Percentiles rank a stretch among this genome's conserved stretches.
Evolutionary conservation across 768 basidiomycete species (phyloP).

Genomic region (Cantharellus cinnabarinus): DNA sequence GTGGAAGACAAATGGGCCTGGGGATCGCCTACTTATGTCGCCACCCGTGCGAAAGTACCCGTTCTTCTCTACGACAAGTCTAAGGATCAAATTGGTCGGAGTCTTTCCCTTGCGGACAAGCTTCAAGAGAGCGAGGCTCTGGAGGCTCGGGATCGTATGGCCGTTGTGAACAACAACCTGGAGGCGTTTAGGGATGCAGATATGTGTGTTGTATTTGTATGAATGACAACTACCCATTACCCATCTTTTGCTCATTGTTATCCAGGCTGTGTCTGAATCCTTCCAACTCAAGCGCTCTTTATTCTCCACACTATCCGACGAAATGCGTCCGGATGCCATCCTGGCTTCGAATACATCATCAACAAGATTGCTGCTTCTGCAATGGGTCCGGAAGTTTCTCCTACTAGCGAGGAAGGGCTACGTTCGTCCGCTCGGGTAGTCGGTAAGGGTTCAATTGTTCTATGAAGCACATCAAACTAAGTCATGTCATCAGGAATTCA

Average conservation of each 20-base stretch:
- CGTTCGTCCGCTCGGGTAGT: conserved; percentile 56
- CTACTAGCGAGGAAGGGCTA: conserved; percentile 44
- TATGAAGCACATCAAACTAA: too few species aligned
- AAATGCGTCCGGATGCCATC: conserved; percentile 52
- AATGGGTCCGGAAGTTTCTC: conserved; percentile 32
- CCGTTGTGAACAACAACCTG: conserved; percentile 30
- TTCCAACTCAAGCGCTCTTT: conserved; percentile 57
- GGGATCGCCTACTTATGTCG: conserved; percentile 81
- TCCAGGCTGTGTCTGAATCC: conserved; percentile 71
- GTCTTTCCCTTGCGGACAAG: conserved; percentile 53
- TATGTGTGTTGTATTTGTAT: conserved; percentile 77
- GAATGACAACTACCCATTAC: too few species aligned
- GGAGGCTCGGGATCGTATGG: conserved; percentile 48
- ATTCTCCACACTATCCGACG: conserved; percentile 47
- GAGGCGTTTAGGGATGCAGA: conserved; percentile 55
- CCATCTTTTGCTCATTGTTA: background rate
- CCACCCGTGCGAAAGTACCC: conserved; percentile 66
- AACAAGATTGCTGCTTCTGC: conserved; percentile 81
- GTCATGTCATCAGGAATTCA: conserved; percentile 40
- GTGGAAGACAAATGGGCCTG: conserved; percentile 57
- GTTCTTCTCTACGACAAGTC: conserved; percentile 76
- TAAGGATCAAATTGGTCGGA: conserved; percentile 47
- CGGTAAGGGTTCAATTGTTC: conserved; percentile 37
- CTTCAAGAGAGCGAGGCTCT: conserved; percentile 49
- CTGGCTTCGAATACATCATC: conserved; percentile 87